Evolutionary conservation across 495 filamentous ascomycete species (phyloP), one percentile per base, ranked within the genome.

Genomic region (Chlorociboria aeruginascens): DNA sequence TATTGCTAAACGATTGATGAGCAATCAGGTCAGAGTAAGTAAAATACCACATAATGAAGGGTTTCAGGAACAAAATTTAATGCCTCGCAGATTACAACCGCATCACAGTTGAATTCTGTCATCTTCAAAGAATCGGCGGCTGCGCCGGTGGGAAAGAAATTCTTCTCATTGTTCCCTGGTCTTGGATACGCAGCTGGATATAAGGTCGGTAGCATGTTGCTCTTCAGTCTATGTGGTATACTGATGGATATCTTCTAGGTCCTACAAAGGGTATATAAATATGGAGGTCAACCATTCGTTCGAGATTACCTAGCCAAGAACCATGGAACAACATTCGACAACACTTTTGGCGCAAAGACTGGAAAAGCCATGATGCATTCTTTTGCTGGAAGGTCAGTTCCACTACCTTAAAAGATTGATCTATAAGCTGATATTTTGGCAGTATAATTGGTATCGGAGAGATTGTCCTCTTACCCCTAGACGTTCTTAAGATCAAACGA

Each of bases 341-440:
- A 71, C 48, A 74, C 87, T 6, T 99, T 99, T 64, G 92, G 92
- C 57, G 88, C 86, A 68, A 90, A 93, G 63, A 95, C 83, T 42
- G 92, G 92, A 57, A 99, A 99, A 76, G 92, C 93, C 12, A 89
- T 99, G 53, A 85, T 97, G 85, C 85, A 92, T 65, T 95, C 92
- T 16, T 93, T 86, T 41, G 92, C 92, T 49, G 92, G 92, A 71
- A 88, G 83, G 85, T 90, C 59, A 29, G 52, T 52, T 44, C 6
- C 3, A 34, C 25, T 16, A 43, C 31, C 37, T 20, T 41, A n/a
- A 25, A 38, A 25, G 45, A n/a, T 45, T 36, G 37, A 11, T 43
- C 20, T 40, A 28, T 42, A 17, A 25, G 40, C 32, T 65, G 48
- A 54, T 28, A 45, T 25, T 43, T 8, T 1, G n/a, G 38, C 51